Base-by-base conservation (phyloP, 1,284 basidiomycete species). In the Kalmanozyma brasiliensis region DNA sequence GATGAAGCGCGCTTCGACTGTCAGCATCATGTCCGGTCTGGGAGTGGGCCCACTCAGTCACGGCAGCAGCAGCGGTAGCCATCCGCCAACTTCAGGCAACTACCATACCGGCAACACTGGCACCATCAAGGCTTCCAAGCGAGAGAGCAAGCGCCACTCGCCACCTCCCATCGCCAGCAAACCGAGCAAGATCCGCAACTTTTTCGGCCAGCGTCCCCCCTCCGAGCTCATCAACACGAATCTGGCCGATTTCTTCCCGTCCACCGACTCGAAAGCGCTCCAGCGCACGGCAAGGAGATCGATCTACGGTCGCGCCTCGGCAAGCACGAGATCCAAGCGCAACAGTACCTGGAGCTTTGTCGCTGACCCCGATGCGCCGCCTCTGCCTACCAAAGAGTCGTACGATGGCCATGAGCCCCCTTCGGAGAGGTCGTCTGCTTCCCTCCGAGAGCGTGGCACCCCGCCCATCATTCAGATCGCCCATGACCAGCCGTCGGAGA, bases 171-270 rank as follows among this genome's bases (percentile, higher is more conserved):
- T 60, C 71, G 40, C 61, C 40, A 58, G 55, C 61, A 76, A 73
- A 29, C 70, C 77, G 20, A 62, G 76, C 78, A 87, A 86, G 82
- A 85, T 97, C 63, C 92, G 93, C 83, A 95, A 94, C 86, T 99
- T 98, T 86, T 95, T 97, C 76, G 96, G 95, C 10, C 95, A 98
- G 79, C 90, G 96, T 41, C 96, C 96, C 1, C 94, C 96, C 0
- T 93, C 90, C 80, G 95, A 98, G 82, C 88, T 98, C 72, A 98
- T 98, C 84, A 93, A 94, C 29, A 95, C 87, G n/a, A 94, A 98
- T 81, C 83, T 98, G 38, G 89, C 91, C 19, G 94, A 97, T 60
- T 99, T 92, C 85, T 99, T 99, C 88, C 96, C 95, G 1, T 87
- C 88, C 60, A 90, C 93, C 1, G 92, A 96, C 84, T 93, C 91